A percentile compares a stretch with the other conserved stretches of the same genome.
phyloP scores from a whole-genome alignment of 495 filamentous ascomycete genomes.

The Extremus antarcticus region DNA sequence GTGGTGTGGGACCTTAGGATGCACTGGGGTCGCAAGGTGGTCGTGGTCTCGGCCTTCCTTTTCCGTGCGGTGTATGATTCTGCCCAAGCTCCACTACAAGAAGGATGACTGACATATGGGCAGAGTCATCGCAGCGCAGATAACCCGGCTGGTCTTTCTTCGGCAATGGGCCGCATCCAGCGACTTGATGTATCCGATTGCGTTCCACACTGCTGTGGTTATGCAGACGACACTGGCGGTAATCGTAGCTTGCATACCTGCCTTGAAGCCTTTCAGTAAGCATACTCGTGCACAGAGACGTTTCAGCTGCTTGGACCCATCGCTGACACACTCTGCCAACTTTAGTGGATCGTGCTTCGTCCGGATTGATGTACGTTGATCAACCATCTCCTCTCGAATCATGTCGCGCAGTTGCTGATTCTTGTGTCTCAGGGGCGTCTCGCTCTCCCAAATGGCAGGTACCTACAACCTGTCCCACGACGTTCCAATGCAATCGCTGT shows the following conservation, averaged over 20 bases:
- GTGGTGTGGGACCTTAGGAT: conserved; percentile 1
- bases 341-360: not conserved
- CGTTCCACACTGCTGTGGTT: not conserved
- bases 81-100: not conserved
- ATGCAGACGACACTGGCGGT: not conserved
- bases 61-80: not conserved
- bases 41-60: not conserved
- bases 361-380: not conserved
- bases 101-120: not conserved
- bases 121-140: not conserved
- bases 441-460: not conserved
- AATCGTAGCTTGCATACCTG: not conserved
- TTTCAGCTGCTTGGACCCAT: not conserved
- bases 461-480: not conserved
- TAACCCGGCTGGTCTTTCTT: not conserved
- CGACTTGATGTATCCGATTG: not conserved
- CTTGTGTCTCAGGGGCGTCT: not conserved
- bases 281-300: not conserved
- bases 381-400: too few relatives aligned
- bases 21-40: not conserved
- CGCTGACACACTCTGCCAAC: not conserved
- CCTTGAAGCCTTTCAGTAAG: not conserved
- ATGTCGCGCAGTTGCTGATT: not conserved
- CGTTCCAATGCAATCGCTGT: not conserved
- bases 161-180: not conserved